Conservation (phyloP, 1,284 basidiomycete genomes). For the Boletus mariae region DNA sequence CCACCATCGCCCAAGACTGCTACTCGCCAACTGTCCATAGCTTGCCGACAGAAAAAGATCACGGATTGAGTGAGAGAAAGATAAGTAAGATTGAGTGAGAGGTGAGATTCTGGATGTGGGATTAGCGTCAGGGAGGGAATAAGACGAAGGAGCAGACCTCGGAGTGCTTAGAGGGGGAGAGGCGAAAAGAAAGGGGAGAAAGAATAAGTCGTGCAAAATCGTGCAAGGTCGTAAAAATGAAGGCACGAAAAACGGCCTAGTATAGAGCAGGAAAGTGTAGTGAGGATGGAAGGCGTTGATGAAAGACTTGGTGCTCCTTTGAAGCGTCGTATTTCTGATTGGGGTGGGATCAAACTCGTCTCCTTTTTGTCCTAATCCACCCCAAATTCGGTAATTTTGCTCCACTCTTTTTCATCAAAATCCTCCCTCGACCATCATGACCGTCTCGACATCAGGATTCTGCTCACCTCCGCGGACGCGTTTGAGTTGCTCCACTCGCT, state of each 20-base stretch:
- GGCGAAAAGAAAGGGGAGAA: conserved; percentile 22
- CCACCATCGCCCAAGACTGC: conserved; percentile 96
- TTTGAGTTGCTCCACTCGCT: neutral
- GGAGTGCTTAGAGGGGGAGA: conserved; percentile 11
- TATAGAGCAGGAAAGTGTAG: conserved; percentile 33
- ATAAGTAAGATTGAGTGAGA: conserved; percentile 15
- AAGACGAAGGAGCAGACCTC: conserved; percentile 24
- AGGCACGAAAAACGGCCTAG: conserved; percentile 33
- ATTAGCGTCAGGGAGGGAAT: conserved; percentile 12
- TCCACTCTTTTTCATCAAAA: neutral
- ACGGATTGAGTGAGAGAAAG: conserved; percentile 25
- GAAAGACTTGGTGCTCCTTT: conserved; percentile 29
- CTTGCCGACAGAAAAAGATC: conserved; percentile 28
- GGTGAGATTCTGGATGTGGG: conserved; percentile 12
- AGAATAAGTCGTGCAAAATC: conserved; percentile 59
- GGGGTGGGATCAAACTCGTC: conserved; percentile 12
- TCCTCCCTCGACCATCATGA: neutral
- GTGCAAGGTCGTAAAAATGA: conserved; percentile 67
- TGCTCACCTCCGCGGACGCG: neutral
- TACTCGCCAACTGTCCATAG: conserved; percentile 88
- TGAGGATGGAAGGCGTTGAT: conserved; percentile 32
- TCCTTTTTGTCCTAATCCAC: conserved; percentile 17
- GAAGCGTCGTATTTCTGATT: conserved; percentile 34
- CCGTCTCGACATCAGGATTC: neutral
- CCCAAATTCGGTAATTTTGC: conserved; percentile 3